These are phyloP conservation scores for Colletotrichum abscissum DNA, from an alignment of 2,329 filamentous ascomycete species.

Conservation along the genomic window DNA sequence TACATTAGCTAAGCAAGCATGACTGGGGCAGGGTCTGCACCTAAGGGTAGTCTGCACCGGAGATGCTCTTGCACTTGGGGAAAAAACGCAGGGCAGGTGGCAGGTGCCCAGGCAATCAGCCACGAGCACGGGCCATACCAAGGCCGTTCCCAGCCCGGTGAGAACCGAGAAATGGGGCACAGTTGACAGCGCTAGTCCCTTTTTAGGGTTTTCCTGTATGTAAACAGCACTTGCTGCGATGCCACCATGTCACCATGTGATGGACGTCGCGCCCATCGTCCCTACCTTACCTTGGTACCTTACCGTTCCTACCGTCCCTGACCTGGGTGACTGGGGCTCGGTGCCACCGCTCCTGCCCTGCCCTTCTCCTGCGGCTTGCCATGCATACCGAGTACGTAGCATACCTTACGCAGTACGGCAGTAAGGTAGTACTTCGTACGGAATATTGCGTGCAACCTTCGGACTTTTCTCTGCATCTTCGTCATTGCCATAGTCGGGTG, in stretches of 20 bases:
- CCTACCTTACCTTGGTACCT: background rate
- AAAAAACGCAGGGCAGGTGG: background rate
- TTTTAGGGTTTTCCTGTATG: background rate
- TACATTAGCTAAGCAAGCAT: background rate
- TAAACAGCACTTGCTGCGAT: background rate
- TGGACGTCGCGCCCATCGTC: conserved; percentile 10
- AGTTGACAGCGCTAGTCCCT: conserved; percentile 4
- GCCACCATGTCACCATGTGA: background rate
- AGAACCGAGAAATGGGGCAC: conserved; percentile 18
- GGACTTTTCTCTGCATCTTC: background rate
- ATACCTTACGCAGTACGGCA: too few relatives aligned
- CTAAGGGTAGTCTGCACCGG: background rate
- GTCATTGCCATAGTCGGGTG: background rate
- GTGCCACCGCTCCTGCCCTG: too few relatives aligned
- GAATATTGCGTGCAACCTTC: background rate
- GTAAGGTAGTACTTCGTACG: too few relatives aligned
- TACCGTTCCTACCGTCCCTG: background rate
- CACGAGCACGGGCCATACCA: conserved; percentile 6
- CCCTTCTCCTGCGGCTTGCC: too few relatives aligned
- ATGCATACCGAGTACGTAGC: too few relatives aligned
- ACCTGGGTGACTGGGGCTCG: too few relatives aligned
- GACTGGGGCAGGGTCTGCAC: background rate
- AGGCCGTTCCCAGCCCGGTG: conserved; percentile 10
- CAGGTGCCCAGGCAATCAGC: background rate
- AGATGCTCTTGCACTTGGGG: background rate